Conservation (phyloP, 164 flowering plant genomes). For the Vitis rotundifolia region DNA sequence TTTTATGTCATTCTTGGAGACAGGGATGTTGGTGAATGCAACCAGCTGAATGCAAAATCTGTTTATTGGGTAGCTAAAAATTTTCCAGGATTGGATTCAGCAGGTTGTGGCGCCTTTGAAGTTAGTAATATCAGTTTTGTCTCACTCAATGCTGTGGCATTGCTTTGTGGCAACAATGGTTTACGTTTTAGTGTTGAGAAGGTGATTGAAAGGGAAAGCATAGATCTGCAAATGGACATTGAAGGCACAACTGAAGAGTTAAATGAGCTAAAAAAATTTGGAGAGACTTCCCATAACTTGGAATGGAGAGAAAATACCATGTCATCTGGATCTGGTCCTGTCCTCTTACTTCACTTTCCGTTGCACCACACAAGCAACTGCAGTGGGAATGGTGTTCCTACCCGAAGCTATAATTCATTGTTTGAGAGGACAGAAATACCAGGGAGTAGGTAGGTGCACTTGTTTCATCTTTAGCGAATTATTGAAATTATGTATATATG, state of each 20-base stretch:
- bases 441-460: constrained; percentile 17
- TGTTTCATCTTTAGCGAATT: not conserved
- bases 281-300: constrained; percentile 14
- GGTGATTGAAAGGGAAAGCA: constrained; percentile 57
- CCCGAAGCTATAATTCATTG: not conserved
- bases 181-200: constrained; percentile 56
- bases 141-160: constrained; percentile 63
- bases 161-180: constrained; percentile 66
- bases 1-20: constrained; percentile 69
- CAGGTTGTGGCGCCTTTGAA: constrained; percentile 67
- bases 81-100: constrained; percentile 64
- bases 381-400: constrained; percentile 8
- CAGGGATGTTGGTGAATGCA: constrained; percentile 67
- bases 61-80: constrained; percentile 42
- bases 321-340: constrained; percentile 66
- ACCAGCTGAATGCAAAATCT: constrained; percentile 27
- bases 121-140: constrained; percentile 61
- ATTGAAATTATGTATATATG: not conserved
- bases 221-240: constrained; percentile 26
- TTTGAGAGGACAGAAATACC: constrained; percentile 4
- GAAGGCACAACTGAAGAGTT: constrained; percentile 13
- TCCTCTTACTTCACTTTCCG: constrained; percentile 72
- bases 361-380: constrained; percentile 29
- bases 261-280: constrained; percentile 3
- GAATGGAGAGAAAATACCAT: constrained; percentile 49